phyloP scores from a whole-genome alignment of 495 filamentous ascomycete species.

The Annulohypoxylon bovei region DNA sequence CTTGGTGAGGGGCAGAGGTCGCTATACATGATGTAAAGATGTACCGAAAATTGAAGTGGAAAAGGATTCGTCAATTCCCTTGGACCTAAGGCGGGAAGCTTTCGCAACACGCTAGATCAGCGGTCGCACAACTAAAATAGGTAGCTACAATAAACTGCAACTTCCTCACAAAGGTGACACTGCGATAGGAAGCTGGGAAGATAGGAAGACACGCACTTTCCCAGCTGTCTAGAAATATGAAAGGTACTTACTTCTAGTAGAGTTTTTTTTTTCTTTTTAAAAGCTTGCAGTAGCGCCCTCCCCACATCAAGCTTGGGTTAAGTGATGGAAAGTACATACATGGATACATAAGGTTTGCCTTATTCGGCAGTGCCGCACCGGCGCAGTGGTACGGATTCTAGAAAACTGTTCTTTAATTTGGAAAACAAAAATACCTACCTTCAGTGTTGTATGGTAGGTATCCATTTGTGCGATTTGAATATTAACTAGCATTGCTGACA shows the following conservation, averaged over 20 bases:
- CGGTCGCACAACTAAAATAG: constrained; percentile 23
- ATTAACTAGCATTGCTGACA: not conserved
- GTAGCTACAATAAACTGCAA: constrained; percentile 14
- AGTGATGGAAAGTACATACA: not conserved
- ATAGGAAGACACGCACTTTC: no score
- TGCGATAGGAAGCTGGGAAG: constrained; percentile 10
- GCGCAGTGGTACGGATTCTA: constrained; percentile 6
- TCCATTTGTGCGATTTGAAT: constrained; percentile 16
- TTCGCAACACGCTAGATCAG: constrained; percentile 7
- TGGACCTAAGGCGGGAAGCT: constrained; percentile 20
- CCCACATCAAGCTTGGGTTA: constrained; percentile 3
- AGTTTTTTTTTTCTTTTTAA: constrained; percentile 1
- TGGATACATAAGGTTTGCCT: constrained; percentile 9
- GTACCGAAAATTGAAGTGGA: constrained; percentile 7
- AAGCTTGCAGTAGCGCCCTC: constrained; percentile 30
- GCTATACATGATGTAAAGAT: constrained; percentile 13
- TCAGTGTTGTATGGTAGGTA: not conserved
- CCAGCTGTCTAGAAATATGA: not conserved
- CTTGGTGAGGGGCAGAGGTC: constrained; percentile 23
- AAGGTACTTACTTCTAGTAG: not conserved
- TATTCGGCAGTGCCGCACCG: constrained; percentile 13
- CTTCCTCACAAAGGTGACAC: constrained; percentile 14
- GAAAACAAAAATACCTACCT: not conserved
- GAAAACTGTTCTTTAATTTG: constrained; percentile 6
- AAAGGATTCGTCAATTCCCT: constrained; percentile 40